Evolutionary conservation across 768 basidiomycete genomes (phyloP), one percentile per base, ranked within the genome.

Genomic region (Boletus speciosus): DNA sequence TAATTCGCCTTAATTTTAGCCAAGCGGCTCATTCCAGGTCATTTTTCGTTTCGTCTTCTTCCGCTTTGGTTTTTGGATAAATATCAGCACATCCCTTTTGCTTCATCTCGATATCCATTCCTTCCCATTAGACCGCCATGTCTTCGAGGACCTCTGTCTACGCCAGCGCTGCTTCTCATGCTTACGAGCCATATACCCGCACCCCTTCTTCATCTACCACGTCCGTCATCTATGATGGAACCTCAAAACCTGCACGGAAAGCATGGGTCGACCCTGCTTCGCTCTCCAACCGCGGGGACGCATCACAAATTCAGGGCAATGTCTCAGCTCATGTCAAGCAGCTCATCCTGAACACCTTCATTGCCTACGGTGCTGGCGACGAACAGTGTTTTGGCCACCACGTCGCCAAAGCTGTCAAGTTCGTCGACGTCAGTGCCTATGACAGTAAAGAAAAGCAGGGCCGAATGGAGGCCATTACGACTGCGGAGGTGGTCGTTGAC

Each of bases 361-460:
- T 79, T 54, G 75, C 80, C 21, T 90, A 88, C 57, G 87, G 87
- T n/a, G 83, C 87, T 19, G 86, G 85, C 14, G 76, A 77, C 50
- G 76, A 77, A 51, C 80, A 82, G 16, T 79, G 76, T 49, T 88
- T 88, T 45, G 87, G 81, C 5, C 75, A 83, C 61, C 72, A 73
- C 42, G 81, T 86, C 34, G 86, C 86, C 14, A 79, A 78, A 61
- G 71, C 76, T 0, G 80, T 86, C 49, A 78, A 74, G 60, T 83
- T 88, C 46, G 76, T 82, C 23, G 81, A 86, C 53, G 79, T 88
- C 40, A 80, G 74, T 52, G 71, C 80, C 25, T 73, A 79, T 47
- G 69, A 74, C 51, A 73, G 75, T n/a, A 56, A 71, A 37, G 79
- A 78, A 60, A 70, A 72, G 38, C 75, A 78, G 15, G 80, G 79